Base-by-base conservation (phyloP, 306 rosid genomes). In the Lathyrus sativus region DNA sequence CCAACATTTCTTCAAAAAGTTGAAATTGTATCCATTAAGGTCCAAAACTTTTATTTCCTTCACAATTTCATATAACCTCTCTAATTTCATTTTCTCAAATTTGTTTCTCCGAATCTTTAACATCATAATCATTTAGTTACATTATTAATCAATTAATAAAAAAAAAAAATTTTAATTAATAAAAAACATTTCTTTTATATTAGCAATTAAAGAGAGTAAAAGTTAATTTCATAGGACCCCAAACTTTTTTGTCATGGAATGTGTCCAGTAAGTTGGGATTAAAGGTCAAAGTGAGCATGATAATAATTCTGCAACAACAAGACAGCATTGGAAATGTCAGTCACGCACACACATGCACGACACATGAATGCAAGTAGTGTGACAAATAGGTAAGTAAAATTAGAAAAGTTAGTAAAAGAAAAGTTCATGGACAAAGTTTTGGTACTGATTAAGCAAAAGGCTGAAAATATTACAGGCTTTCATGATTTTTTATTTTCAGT, bases 261-360 rank as follows among this genome's bases (percentile, higher is more conserved):
- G 70, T 77, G 43, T 73, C 76, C 57, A 73, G 74, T 68, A 73
- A 57, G 67, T 24, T 69, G 54, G 76, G 80, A 67, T 81, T 74
- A 77, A 81, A 76, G 82, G 85, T 77, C 82, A 81, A 81, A 68
- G 72, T 56, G 41, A 22, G 60, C 76, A 77, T 74, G 41, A 76
- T 81, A 65, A 65, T 50, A 60, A 45, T 72, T 69, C 67, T 63
- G 85, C 79, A 67, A 50, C 67, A 49, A 78, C 56, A 73, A 3
- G 77, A 58, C 77, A 65, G 37, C 80, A 59, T 81, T 11, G 80
- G 74, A 81, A 77, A 77, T 81, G 75, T 70, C 79, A 73, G 81
- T 70, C 85, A 74, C 79, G 68, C 82, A 65, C 80, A 66, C 75
- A 73, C 79, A 63, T 54, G 54, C 75, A 60, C 50, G 59, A 62